Conservation (phyloP, 306 rosid genomes). For the Vigna reflexopilosa region DNA sequence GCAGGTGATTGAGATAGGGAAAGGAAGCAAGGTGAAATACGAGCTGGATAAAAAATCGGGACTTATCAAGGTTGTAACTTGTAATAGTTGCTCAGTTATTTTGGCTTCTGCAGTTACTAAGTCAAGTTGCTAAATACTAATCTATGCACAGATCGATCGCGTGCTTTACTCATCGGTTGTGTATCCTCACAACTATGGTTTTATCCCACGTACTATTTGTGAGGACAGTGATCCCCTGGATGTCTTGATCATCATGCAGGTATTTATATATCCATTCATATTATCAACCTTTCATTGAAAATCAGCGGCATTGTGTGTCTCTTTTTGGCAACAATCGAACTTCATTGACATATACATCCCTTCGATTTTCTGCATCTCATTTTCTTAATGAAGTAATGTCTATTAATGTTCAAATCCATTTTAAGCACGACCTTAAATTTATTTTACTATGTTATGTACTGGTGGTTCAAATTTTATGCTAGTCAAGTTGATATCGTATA, state of each 20-base stretch:
- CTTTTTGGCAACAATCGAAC: background rate
- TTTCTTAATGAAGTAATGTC: constrained; percentile 1
- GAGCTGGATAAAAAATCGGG: constrained; percentile 95
- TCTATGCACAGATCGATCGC: constrained; percentile 77
- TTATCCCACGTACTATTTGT: constrained; percentile 91
- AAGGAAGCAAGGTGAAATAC: constrained; percentile 95
- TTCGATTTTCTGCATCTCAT: background rate
- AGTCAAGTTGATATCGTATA: background rate
- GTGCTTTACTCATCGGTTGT: constrained; percentile 94
- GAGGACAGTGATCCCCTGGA: constrained; percentile 95
- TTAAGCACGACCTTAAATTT: background rate
- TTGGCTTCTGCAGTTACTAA: background rate
- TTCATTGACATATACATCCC: background rate
- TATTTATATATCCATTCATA: constrained; percentile 39
- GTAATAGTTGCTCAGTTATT: constrained; percentile 5
- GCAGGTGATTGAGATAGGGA: constrained; percentile 86
- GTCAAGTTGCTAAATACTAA: constrained; percentile 44
- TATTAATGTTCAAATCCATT: background rate
- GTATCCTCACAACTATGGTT: constrained; percentile 96
- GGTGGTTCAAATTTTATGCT: background rate
- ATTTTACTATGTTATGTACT: background rate
- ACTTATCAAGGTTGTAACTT: constrained; percentile 70
- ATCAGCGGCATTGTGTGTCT: background rate
- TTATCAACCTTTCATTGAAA: constrained; percentile 21
- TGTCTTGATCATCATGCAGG: constrained; percentile 91